phyloP scores from a whole-genome alignment of 2,329 filamentous ascomycete genomes.

The Knoxdaviesia proteae region DNA sequence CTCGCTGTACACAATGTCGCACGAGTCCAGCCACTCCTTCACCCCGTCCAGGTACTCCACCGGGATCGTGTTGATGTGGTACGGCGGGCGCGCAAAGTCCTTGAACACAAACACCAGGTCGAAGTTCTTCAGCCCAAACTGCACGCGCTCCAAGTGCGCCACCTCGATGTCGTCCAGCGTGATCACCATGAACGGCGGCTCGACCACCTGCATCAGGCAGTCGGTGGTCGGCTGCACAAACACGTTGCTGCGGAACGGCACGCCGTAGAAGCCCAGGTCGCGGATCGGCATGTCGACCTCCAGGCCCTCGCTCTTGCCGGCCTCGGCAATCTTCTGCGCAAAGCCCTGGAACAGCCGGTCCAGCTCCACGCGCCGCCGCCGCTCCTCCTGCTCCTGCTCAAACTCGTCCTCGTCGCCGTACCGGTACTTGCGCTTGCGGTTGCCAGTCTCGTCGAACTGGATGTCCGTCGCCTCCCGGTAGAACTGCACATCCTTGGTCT shows the following conservation, averaged over 20 bases:
- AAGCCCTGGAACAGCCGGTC: slow-evolving; percentile 93
- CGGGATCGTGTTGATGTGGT: slow-evolving; percentile 94
- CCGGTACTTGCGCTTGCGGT: slow-evolving; percentile 89
- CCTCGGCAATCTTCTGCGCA: slow-evolving; percentile 92
- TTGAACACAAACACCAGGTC: slow-evolving; percentile 98
- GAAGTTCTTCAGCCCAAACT: slow-evolving; percentile 97
- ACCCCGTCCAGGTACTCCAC: slow-evolving; percentile 87
- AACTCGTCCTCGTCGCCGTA: slow-evolving; percentile 98
- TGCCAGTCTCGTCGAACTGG: slow-evolving; percentile 96
- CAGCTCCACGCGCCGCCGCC: slow-evolving; percentile 71
- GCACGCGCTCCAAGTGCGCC: slow-evolving; percentile 84
- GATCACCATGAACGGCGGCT: slow-evolving; percentile 89
- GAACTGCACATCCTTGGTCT: slow-evolving; percentile 97
- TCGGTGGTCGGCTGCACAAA: slow-evolving; percentile 92
- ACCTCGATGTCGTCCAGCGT: slow-evolving; percentile 92
- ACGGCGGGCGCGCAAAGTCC: slow-evolving; percentile 76
- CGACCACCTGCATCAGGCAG: slow-evolving; percentile 88
- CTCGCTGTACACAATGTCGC: slow-evolving; percentile 85
- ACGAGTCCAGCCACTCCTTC: slow-evolving; percentile 92
- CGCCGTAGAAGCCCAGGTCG: slow-evolving; percentile 90
- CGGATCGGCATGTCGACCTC: slow-evolving; percentile 94
- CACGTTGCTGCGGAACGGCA: slow-evolving; percentile 87
- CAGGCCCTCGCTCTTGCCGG: slow-evolving; percentile 73
- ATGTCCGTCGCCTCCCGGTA: slow-evolving; percentile 96
- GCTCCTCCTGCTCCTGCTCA: slow-evolving; percentile 92